phyloP scores from a whole-genome alignment of 2,329 filamentous ascomycete species.

The Microcyclospora pomicola region DNA sequence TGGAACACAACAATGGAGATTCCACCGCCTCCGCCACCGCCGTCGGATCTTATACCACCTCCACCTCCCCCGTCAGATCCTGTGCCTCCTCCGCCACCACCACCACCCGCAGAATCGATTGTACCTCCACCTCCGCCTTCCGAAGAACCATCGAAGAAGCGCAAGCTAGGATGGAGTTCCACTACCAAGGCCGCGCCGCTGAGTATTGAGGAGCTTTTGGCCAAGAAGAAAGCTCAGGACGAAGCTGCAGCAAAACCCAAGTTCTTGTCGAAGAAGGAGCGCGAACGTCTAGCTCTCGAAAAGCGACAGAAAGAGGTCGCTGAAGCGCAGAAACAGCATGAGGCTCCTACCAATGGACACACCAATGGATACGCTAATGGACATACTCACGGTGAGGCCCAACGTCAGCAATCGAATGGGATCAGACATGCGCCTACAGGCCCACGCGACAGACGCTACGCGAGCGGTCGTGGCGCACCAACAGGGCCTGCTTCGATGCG shows the following conservation, averaged over 20 bases:
- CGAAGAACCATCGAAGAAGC: constrained; percentile 20
- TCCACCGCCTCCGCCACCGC: constrained; percentile 3
- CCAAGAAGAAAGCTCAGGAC: constrained; percentile 75
- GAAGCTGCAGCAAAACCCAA: constrained; percentile 76
- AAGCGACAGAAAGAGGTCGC: constrained; percentile 61
- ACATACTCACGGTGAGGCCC: constrained; percentile 2
- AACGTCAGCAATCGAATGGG: not conserved
- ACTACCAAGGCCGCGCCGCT: constrained; percentile 40
- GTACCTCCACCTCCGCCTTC: constrained; percentile 12
- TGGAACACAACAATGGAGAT: too few species aligned
- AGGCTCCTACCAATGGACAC: constrained; percentile 2
- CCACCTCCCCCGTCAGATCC: constrained; percentile 9
- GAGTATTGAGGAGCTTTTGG: constrained; percentile 73
- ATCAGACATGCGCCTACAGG: constrained; percentile 43
- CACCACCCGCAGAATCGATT: constrained; percentile 2
- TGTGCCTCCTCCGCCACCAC: constrained; percentile 12
- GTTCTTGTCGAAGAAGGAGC: constrained; percentile 70
- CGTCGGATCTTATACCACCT: constrained; percentile 5
- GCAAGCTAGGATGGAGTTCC: constrained; percentile 44
- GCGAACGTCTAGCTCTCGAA: constrained; percentile 66
- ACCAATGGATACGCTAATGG: constrained; percentile 6
- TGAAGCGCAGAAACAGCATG: constrained; percentile 41
- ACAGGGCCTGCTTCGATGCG: constrained; percentile 39
- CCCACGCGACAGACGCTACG: constrained; percentile 52
- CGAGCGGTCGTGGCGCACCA: constrained; percentile 33